These are phyloP conservation scores for Selenicereus undatus DNA, from an alignment of 148 eudicot species.

Conservation along the genomic window DNA sequence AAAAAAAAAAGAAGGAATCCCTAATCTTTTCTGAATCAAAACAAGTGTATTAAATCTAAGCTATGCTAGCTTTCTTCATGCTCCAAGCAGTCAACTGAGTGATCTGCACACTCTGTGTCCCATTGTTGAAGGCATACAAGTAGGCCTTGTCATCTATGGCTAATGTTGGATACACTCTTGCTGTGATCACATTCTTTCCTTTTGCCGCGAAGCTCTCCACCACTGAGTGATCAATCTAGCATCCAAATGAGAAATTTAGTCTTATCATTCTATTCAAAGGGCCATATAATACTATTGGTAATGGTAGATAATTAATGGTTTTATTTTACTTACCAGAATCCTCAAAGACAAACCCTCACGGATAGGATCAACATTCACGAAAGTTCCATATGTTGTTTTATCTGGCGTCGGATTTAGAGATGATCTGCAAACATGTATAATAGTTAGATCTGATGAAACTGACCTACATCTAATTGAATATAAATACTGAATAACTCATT, in stretches of 20 bases:
- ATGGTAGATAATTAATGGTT: not conserved
- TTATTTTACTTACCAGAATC: slow-evolving; percentile 29
- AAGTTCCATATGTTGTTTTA: slow-evolving; percentile 36
- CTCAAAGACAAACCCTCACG: slow-evolving; percentile 26
- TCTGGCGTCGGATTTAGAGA: slow-evolving; percentile 33
- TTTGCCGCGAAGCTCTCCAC: slow-evolving; percentile 39
- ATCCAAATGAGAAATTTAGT: not conserved
- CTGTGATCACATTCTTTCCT: slow-evolving; percentile 35
- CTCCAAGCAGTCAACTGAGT: slow-evolving; percentile 33
- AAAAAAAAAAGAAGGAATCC: not conserved
- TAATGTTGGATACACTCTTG: slow-evolving; percentile 34
- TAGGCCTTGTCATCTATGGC: slow-evolving; percentile 24
- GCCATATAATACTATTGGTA: not conserved
- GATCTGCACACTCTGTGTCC: slow-evolving; percentile 17
- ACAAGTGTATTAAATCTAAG: slow-evolving; percentile 4
- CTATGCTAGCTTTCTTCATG: slow-evolving; percentile 36
- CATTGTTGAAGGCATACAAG: slow-evolving; percentile 33
- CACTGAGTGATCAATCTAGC: slow-evolving; percentile 38
- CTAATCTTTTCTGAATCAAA: not conserved
- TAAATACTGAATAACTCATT: too few relatives aligned
- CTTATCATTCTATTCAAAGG: not conserved
- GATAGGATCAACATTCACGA: slow-evolving; percentile 28
- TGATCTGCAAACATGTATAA: slow-evolving; percentile 18
- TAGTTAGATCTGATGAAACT: not conserved
- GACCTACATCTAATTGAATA: not conserved